phyloP scores from a whole-genome alignment of 1,284 basidiomycete species.

The Cryptococcus maquisensis region DNA sequence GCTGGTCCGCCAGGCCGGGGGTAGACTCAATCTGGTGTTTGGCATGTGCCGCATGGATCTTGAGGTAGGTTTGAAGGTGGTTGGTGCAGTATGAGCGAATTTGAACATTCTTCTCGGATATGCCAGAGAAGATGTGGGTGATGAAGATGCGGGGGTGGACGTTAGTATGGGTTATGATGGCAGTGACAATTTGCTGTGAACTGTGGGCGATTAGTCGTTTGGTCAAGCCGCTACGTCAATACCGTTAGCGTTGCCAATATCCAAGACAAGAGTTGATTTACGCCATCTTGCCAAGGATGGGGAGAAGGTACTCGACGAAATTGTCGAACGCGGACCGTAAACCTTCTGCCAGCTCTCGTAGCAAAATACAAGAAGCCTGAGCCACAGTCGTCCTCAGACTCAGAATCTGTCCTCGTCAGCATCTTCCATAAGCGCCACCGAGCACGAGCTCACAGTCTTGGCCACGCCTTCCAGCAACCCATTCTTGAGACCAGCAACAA shows the following conservation, averaged over 20 bases:
- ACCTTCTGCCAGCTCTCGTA: constrained; percentile 67
- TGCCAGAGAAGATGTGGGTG: constrained; percentile 63
- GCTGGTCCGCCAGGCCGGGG: constrained; percentile 60
- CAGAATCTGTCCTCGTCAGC: constrained; percentile 57
- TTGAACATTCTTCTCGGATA: constrained; percentile 83
- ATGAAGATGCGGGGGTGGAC: constrained; percentile 67
- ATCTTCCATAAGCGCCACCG: neutral
- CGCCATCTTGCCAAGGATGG: constrained; percentile 74
- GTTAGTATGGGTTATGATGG: constrained; percentile 67
- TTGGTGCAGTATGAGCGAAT: constrained; percentile 63
- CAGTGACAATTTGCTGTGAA: constrained; percentile 69
- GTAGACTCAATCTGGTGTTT: constrained; percentile 60
- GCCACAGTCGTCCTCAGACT: constrained; percentile 91
- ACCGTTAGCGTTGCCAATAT: neutral
- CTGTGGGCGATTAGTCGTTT: constrained; percentile 89
- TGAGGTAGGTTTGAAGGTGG: constrained; percentile 70
- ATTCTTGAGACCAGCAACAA: constrained; percentile 68
- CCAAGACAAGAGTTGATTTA: constrained; percentile 13
- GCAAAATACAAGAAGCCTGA: constrained; percentile 70
- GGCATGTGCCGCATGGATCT: constrained; percentile 62
- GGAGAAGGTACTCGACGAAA: constrained; percentile 69
- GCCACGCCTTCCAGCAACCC: constrained; percentile 75
- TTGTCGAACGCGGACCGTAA: constrained; percentile 71
- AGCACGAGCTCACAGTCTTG: constrained; percentile 67
- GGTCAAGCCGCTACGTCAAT: constrained; percentile 63